Evolutionary conservation across 345 rosid genomes (phyloP), one percentile per base, ranked within the genome.

Genomic region (Lepidium sativum): DNA sequence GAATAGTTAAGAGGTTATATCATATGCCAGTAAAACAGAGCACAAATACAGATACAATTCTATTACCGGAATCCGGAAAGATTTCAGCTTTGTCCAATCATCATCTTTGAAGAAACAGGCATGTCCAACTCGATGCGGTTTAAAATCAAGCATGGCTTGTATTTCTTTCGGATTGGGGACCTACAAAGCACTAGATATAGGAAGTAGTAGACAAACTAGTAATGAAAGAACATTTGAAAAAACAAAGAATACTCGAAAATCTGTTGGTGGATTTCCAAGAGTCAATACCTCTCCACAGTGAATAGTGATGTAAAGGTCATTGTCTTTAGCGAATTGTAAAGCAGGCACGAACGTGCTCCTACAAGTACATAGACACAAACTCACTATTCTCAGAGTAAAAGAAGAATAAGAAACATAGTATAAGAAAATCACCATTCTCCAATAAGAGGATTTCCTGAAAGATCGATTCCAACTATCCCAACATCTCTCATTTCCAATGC

Each of bases 381-480:
- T 8, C 38, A 47, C n/a, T n/a, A n/a, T n/a, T n/a, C n/a, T n/a
- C n/a, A 52, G 2, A 2, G 20, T 38, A 31, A 0, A 25, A 16
- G 20, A 14, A 43, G 23, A 43, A 8, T 13, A 8, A 23, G 20
- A 13, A 15, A 16, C 9, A 13, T 2, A 18, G 38, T 21, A 21
- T n/a, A 23, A 27, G 31, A 8, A 34, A 13, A 10, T 47, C 84
- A 90, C 99, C 97, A 94, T 68, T 90, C 78, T 55, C 97, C 99
- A 67, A 86, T 75, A 33, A 68, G 45, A n/a, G 99, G 99, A 70
- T 94, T 88, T 73, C 99, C 99, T 13, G 97, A 94, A 67, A 94
- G 97, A 80, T 94, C 99, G 29, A 90, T 88, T 47, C 96, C 99
- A 54, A 85, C 84, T 13, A 88, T 91, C 25, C 96, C 99, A 0